Conservation (phyloP, 1,139 yeast genomes). For the Saccharomyces hybrid region DNA sequence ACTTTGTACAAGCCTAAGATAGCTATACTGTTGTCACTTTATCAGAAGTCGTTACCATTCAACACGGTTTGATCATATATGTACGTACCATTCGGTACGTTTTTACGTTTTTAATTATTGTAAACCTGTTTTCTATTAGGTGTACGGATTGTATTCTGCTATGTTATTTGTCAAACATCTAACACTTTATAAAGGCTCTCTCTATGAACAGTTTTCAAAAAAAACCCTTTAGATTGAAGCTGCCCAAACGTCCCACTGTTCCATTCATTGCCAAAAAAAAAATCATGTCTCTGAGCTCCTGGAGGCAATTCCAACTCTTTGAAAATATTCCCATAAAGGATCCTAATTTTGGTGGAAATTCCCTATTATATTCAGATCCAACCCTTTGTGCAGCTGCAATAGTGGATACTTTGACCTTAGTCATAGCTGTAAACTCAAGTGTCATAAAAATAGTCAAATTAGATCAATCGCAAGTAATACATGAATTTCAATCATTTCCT, state of each 20-base stretch:
- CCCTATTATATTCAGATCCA: conserved; percentile 72
- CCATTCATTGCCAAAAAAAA: no score
- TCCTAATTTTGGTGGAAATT: conserved; percentile 58
- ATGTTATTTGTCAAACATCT: neutral
- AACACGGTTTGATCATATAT: neutral
- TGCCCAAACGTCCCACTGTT: no score
- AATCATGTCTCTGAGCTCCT: conserved; percentile 41
- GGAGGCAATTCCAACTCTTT: conserved; percentile 88
- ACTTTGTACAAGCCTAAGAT: neutral
- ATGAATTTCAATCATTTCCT: conserved; percentile 57
- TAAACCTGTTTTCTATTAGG: neutral
- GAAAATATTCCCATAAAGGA: conserved; percentile 79
- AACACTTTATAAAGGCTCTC: no score
- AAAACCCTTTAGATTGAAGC: no score
- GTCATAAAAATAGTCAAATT: conserved; percentile 51
- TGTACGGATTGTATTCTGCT: neutral
- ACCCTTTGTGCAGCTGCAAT: conserved; percentile 55
- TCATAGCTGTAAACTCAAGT: conserved; percentile 51
- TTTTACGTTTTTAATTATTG: no score
- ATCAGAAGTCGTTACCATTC: neutral
- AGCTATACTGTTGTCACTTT: neutral
- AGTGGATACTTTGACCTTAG: conserved; percentile 42
- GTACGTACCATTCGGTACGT: no score
- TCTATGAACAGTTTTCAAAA: no score
- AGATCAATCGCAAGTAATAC: conserved; percentile 39